Conservation (phyloP, 1,284 basidiomycete genomes). For the Moesziomyces antarcticus region DNA sequence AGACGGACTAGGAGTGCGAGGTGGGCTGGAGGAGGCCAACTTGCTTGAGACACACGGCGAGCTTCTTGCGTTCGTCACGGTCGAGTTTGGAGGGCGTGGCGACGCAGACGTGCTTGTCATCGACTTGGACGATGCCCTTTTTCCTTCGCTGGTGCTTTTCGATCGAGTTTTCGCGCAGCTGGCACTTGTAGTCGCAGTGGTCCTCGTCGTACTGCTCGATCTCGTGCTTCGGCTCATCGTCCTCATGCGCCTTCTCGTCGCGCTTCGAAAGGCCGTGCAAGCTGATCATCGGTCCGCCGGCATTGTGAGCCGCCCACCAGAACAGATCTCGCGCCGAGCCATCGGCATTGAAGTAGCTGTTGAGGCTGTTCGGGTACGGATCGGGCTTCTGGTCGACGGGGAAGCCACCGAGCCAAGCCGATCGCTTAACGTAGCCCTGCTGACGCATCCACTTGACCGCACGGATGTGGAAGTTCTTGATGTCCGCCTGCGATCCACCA, state of each 20-base stretch:
- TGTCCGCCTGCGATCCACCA: slow-evolving; percentile 36
- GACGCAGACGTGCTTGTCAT: slow-evolving; percentile 34
- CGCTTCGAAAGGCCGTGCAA: slow-evolving; percentile 20
- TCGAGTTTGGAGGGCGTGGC: slow-evolving; percentile 33
- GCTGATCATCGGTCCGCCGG: slow-evolving; percentile 15
- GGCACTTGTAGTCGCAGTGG: slow-evolving; percentile 49
- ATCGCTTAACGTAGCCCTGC: slow-evolving; percentile 54
- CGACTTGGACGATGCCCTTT: slow-evolving; percentile 30
- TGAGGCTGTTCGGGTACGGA: slow-evolving; percentile 49
- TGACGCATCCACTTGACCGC: slow-evolving; percentile 52
- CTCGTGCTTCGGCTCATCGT: slow-evolving; percentile 7
- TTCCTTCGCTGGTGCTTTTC: slow-evolving; percentile 38
- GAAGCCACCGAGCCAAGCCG: slow-evolving; percentile 62
- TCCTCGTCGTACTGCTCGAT: slow-evolving; percentile 40
- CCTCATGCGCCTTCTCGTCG: slow-evolving; percentile 9
- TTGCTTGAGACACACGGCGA: slow-evolving; percentile 21
- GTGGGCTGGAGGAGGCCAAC: slow-evolving; percentile 11
- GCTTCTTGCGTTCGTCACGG: slow-evolving; percentile 24
- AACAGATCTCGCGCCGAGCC: slow-evolving; percentile 31
- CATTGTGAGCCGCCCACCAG: slow-evolving; percentile 23
- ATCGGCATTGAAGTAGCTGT: slow-evolving; percentile 57
- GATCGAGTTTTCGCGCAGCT: slow-evolving; percentile 27
- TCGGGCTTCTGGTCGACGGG: slow-evolving; percentile 56
- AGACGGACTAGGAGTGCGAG: not conserved
- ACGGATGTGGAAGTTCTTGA: slow-evolving; percentile 49